Base-by-base conservation (phyloP, 441 rosid species). In the Codiaeum variegatum region DNA sequence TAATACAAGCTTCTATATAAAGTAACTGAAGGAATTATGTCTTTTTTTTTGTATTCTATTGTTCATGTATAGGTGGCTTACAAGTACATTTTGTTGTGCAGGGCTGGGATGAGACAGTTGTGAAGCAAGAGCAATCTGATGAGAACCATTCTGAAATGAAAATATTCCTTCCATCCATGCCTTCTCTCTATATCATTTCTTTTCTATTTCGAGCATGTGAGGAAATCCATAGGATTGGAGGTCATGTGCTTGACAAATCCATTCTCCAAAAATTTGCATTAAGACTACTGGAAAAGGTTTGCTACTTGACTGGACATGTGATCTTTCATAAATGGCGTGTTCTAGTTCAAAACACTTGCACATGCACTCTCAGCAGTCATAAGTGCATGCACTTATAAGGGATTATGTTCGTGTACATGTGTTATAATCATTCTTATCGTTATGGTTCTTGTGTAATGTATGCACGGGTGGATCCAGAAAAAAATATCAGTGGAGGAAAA, bases 101-200 rank as follows among this genome's bases (percentile, higher is more conserved):
- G 98, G 99, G 99, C 49, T 96, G 99, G 99, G 99, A 93, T 77
- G 98, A 93, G 87, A 91, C 92, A 40, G 83, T 91, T 63, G 90
- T 96, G 75, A 90, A 88, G 83, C 93, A 90, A 84, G 97, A 90
- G 73, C 92, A 88, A 79, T 62, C 84, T 70, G 90, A 83, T 62
- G 91, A 84, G 76, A 87, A 81, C 76, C 81, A 83, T 74, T 77
- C 97, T 58, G 99, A 96, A 84, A 80, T 96, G 86, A 93, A 86
- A 85, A 88, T 96, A 78, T 91, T 86, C 60, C 95, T 96, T 74
- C 99, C 99, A 36, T 93, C 95, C 73, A 81, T 93, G 87, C 98
- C 99, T 73, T 96, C 99, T 15, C 91, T 91, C 42, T 96, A 93
- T 79, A 81, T 91, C 55, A 87, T 88, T 75, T 90, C 98, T 52